Conservation (phyloP, 2,329 filamentous ascomycete species). For the Aciculosporium take region DNA sequence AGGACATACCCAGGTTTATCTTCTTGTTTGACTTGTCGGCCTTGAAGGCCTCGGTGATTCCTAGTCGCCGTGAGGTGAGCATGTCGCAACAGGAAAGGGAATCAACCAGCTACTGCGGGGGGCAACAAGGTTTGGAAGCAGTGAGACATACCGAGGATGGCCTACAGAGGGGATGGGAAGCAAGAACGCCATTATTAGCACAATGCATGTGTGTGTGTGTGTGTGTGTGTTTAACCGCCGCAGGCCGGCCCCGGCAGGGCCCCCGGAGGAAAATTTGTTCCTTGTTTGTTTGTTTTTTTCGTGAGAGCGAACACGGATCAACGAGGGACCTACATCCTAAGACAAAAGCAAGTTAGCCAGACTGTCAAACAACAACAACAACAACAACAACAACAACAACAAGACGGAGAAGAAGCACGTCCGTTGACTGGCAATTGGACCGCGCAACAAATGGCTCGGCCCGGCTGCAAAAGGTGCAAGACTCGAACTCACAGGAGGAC, state of each 20-base stretch:
- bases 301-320: no score
- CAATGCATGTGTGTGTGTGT: not conserved
- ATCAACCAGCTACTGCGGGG: slow-evolving; percentile 41
- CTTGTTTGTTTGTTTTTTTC: no score
- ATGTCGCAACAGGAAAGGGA: slow-evolving; percentile 9
- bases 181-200: not conserved
- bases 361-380: no score
- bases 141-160: slow-evolving; percentile 53
- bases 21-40: slow-evolving; percentile 86
- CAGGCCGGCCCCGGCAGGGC: no score
- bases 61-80: slow-evolving; percentile 22
- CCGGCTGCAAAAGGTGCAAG: no score
- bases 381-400: no score
- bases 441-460: no score
- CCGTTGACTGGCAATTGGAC: no score
- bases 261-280: no score
- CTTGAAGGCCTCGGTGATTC: slow-evolving; percentile 98
- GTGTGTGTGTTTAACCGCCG: no score
- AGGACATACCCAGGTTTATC: slow-evolving; percentile 75
- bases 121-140: not conserved
- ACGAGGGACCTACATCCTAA: slow-evolving; percentile 12
- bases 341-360: not conserved
- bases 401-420: no score
- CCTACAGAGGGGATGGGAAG: slow-evolving; percentile 28
- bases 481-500: slow-evolving; percentile 69